A percentile compares a stretch with the other conserved stretches of the same genome.
These are phyloP conservation scores for Mycogone perniciosa DNA, from an alignment of 2,329 filamentous ascomycete genomes.

Conservation along the genomic window DNA sequence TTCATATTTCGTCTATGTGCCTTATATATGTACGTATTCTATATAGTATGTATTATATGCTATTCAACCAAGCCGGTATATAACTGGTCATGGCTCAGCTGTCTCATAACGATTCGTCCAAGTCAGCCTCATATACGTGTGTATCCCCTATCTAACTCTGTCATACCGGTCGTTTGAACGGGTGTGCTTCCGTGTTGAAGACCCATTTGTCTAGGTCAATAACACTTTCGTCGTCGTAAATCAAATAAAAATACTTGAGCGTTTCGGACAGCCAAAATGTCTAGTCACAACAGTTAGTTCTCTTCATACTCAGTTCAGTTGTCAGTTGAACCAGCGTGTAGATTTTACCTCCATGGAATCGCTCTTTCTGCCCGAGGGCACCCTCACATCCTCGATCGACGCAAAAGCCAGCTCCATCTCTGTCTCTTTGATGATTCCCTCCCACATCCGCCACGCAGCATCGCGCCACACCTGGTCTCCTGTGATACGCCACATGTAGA, in stretches of 20 bases:
- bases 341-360: constrained; percentile 57
- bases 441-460: constrained; percentile 43
- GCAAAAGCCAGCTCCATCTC: constrained; percentile 40
- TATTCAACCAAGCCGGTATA: too few relatives aligned
- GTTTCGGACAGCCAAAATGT: constrained; percentile 72
- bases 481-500: constrained; percentile 46
- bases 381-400: constrained; percentile 32
- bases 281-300: constrained; percentile 20
- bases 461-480: constrained; percentile 39
- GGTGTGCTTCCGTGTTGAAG: constrained; percentile 53
- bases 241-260: constrained; percentile 70
- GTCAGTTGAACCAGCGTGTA: neutral
- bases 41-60: too few relatives aligned
- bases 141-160: neutral
- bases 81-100: too few relatives aligned
- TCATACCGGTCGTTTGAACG: constrained; percentile 30
- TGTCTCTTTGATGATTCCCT: constrained; percentile 35
- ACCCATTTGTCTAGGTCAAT: constrained; percentile 67
- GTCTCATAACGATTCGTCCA: neutral
- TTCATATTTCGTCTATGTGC: too few relatives aligned
- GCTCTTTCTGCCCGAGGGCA: constrained; percentile 26
- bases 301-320: neutral
- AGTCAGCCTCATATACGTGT: neutral
- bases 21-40: too few relatives aligned
- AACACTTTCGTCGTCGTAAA: constrained; percentile 58